These are phyloP conservation scores for Mucuna pruriens DNA, from an alignment of 306 rosid genomes.

Conservation along the genomic window DNA sequence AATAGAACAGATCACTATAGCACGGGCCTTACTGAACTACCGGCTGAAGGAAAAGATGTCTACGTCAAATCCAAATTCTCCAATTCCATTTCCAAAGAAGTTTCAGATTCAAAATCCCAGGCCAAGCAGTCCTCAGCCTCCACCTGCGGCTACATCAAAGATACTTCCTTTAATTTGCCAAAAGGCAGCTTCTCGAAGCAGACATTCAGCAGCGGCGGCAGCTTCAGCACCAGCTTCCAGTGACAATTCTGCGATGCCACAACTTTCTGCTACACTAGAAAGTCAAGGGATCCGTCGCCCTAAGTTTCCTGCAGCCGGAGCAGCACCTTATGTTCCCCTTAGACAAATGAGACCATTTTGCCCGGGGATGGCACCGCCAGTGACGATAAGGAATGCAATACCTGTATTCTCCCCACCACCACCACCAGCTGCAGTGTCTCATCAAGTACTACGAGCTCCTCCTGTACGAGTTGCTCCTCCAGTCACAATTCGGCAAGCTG, in stretches of 20 bases:
- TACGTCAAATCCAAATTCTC: conserved; percentile 69
- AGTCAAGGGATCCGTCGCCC: conserved; percentile 58
- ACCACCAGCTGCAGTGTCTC: conserved; percentile 49
- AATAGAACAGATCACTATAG: conserved; percentile 92
- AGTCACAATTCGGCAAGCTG: conserved; percentile 76
- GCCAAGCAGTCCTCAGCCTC: conserved; percentile 91
- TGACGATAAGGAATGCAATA: conserved; percentile 77
- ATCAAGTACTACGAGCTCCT: conserved; percentile 54
- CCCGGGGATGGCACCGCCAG: conserved; percentile 89
- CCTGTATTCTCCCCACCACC: conserved; percentile 91
- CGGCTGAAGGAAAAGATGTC: conserved; percentile 83
- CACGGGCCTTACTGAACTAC: conserved; percentile 79
- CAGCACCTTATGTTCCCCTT: conserved; percentile 85
- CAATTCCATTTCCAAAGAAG: conserved; percentile 72
- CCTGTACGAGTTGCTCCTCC: conserved; percentile 74
- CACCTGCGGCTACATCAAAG: conserved; percentile 71
- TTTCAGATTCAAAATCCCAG: conserved; percentile 73
- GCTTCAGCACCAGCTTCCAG: conserved; percentile 30
- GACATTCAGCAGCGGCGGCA: conserved; percentile 44
- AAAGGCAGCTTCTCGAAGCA: conserved; percentile 59
- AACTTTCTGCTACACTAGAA: conserved; percentile 52
- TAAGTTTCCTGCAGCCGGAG: conserved; percentile 81
- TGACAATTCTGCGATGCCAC: conserved; percentile 45
- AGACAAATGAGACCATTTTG: conserved; percentile 81
- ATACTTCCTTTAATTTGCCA: conserved; percentile 90